Evolutionary conservation across 176 grass and related monocot genomes (phyloP).

Genomic region (Areca catechu): DNA sequence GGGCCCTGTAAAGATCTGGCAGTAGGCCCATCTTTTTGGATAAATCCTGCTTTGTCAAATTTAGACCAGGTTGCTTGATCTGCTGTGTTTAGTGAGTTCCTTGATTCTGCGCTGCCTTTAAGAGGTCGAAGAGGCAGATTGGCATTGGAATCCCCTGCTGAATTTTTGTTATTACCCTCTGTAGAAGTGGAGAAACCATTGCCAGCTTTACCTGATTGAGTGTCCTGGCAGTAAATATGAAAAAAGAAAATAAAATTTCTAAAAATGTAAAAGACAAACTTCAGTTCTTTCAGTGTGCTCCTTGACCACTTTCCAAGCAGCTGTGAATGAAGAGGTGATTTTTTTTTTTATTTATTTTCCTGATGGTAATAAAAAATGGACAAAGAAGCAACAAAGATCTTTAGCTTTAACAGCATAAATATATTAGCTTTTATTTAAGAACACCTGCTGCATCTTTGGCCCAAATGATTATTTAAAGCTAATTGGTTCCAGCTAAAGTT

Average conservation of each 20-base stretch:
- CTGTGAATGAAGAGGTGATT: no score
- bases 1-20: slow-evolving; percentile 30
- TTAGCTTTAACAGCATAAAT: no score
- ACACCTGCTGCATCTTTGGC: no score
- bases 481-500: no score
- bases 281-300: no score
- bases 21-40: slow-evolving; percentile 56
- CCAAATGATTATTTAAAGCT: no score
- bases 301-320: no score
- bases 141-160: slow-evolving; percentile 30
- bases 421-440: no score
- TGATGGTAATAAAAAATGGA: no score
- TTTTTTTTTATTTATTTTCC: no score
- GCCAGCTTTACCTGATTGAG: slow-evolving; percentile 48
- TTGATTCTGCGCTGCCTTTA: slow-evolving; percentile 42
- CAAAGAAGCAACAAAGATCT: no score
- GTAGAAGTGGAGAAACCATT: slow-evolving; percentile 40
- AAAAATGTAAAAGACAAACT: no score
- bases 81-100: slow-evolving; percentile 23
- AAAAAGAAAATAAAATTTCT: neutral
- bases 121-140: slow-evolving; percentile 31
- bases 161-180: slow-evolving; percentile 38
- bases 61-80: slow-evolving; percentile 38
- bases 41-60: slow-evolving; percentile 32
- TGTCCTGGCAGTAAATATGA: slow-evolving; percentile 35